Evolutionary conservation across 108 stramenopile species (phyloP), one percentile per base, ranked within the genome.

Genomic region (Pseudonitzschia pungens): DNA sequence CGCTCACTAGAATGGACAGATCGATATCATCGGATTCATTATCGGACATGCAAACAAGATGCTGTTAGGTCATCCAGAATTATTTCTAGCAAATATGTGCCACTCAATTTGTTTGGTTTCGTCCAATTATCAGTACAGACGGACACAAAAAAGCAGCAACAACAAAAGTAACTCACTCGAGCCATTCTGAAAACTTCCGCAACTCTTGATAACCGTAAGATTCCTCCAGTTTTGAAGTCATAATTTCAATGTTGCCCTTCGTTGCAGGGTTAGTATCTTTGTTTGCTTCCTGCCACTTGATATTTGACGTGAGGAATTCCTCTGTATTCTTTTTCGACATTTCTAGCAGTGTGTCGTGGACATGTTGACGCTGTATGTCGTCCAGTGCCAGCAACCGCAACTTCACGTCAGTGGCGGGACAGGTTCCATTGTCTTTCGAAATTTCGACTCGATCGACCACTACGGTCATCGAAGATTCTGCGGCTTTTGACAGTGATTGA

Each of bases 331-430:
- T 59, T 62, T 54, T 43, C 5, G 92, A 77, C 69, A 93, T 65
- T 41, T 82, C 73, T 22, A 86, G 41, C 14, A 92, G 66, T 51
- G 81, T 78, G 36, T 84, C 77, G 56, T 88, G 84, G 11, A 95
- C 64, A 36, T 86, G 83, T 41, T 85, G 76, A 68, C 85, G 66
- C 72, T 92, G 88, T 24, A 75, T 74, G 29, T 81, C 71, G 48
- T 86, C 82, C 21, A 95, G 72, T 15, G 74, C 32, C 43, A 91
- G 72, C 24, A 95, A 77, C 51, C 83, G 87, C 63, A 92, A 82
- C 60, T 87, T 87, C 8, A 83, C 80, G n/a, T 81, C 73, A 29
- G 91, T 88, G 21, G 68, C 69, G 15, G 86, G 86, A 73, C 93
- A 94, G 45, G 84, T 60, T 4, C 84, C 89, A 10, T 82, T 86